Percentiles rank a stretch among this genome's conserved stretches.
These are phyloP conservation scores for Trichoderma hamatum DNA, from an alignment of 2,329 filamentous ascomycete genomes.

Conservation along the genomic window DNA sequence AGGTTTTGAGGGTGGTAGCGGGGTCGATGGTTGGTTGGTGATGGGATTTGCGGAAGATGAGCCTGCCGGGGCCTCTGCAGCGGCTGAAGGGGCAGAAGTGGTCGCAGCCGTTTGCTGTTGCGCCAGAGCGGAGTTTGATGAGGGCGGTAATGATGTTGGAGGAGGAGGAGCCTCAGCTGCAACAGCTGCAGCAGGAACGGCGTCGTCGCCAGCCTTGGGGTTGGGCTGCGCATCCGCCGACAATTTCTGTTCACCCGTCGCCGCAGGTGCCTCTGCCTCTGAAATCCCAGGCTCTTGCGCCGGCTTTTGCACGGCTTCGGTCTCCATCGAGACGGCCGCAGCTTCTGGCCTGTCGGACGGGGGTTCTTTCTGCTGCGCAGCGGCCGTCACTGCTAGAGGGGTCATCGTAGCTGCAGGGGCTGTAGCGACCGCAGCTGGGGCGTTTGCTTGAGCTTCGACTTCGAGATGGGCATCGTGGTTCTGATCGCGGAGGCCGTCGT, in stretches of 20 bases:
- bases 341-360: conserved; percentile 2
- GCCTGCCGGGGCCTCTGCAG: not conserved
- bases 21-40: conserved; percentile 20
- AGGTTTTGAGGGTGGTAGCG: conserved; percentile 23
- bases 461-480: conserved; percentile 19
- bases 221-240: not conserved
- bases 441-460: not conserved
- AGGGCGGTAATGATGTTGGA: not conserved
- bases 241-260: not conserved
- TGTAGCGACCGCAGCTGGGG: conserved; percentile 8
- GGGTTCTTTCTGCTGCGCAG: not conserved
- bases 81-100: not conserved
- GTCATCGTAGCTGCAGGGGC: conserved; percentile 18
- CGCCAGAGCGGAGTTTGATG: conserved; percentile 2
- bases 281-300: conserved; percentile 8
- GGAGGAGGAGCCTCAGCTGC: not conserved
- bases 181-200: not conserved
- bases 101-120: conserved; percentile 6
- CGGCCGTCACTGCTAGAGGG: conserved; percentile 1
- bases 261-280: not conserved
- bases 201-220: not conserved
- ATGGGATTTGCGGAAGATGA: not conserved
- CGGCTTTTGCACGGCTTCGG: conserved; percentile 13
- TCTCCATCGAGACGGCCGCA: not conserved
- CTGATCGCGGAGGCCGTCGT: conserved; percentile 33